Evolutionary conservation across 225 moss, liverwort and hornwort genomes (phyloP).

Genomic region (Physcomitrium patens): DNA sequence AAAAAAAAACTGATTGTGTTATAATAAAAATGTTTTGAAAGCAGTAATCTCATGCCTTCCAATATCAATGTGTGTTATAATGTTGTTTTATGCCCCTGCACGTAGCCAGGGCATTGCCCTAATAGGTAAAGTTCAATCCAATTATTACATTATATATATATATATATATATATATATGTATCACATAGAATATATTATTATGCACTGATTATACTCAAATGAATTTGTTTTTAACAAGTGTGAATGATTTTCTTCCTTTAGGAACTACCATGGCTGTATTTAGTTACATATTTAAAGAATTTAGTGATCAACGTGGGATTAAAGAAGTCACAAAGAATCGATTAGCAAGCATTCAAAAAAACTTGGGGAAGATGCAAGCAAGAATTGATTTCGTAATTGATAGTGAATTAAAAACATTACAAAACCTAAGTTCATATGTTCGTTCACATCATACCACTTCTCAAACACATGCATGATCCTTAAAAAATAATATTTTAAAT

Average conservation of each 20-base stretch:
- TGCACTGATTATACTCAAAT: fast-evolving
- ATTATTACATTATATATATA: no score
- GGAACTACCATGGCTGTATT: conserved; percentile 53
- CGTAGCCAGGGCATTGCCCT: conserved; percentile 70
- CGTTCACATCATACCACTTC: background rate
- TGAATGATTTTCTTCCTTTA: background rate
- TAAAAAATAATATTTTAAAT: no score
- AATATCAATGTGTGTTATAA: conserved; percentile 59
- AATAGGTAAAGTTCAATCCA: conserved; percentile 36
- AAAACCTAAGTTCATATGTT: conserved; percentile 10
- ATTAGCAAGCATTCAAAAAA: conserved; percentile 57
- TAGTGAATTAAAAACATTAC: conserved; percentile 49
- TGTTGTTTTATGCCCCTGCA: conserved; percentile 65
- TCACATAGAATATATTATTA: background rate
- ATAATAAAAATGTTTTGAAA: background rate
- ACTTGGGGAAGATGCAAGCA: conserved; percentile 75
- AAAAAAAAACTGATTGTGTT: background rate
- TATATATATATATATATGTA: no score
- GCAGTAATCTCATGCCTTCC: conserved; percentile 55
- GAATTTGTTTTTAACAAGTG: background rate
- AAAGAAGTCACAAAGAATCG: conserved; percentile 72
- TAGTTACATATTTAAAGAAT: conserved; percentile 66
- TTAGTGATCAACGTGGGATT: conserved; percentile 62
- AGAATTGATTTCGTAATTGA: conserved; percentile 72
- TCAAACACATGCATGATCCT: no score